phyloP scores from a whole-genome alignment of 768 basidiomycete genomes.

The Boletus subcaerulescens region DNA sequence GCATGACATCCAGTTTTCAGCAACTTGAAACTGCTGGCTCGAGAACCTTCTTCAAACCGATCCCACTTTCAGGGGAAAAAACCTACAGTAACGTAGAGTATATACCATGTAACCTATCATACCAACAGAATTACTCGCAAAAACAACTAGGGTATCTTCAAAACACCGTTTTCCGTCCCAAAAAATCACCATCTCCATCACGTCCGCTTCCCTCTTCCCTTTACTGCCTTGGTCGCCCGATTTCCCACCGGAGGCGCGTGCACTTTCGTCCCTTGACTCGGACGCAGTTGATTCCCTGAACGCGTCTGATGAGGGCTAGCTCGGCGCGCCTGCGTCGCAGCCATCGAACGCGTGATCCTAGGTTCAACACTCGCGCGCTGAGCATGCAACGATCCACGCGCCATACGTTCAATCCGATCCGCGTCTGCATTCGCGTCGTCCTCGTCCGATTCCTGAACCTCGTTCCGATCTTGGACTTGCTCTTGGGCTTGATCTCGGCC shows the following conservation, averaged over 20 bases:
- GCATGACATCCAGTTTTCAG: too few species aligned
- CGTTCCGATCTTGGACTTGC: neutral
- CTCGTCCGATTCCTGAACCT: neutral
- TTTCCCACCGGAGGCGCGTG: slow-evolving; percentile 15
- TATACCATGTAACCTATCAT: too few species aligned
- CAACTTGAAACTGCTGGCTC: too few species aligned
- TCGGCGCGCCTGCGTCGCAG: neutral
- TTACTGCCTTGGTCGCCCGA: slow-evolving; percentile 8
- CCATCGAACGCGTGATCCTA: slow-evolving; percentile 12
- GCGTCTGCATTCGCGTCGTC: neutral
- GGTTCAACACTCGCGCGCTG: neutral
- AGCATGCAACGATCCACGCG: neutral
- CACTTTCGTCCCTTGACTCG: slow-evolving; percentile 14
- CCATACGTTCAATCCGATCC: slow-evolving; percentile 19
- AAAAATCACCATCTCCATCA: neutral
- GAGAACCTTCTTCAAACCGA: too few species aligned
- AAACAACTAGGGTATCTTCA: too few species aligned
- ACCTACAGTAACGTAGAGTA: too few species aligned
- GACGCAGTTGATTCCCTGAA: neutral
- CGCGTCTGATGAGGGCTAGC: slow-evolving; percentile 8
- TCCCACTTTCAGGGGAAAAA: too few species aligned
- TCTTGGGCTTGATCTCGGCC: too few species aligned
- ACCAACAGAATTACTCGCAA: too few species aligned
- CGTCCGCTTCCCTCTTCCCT: neutral
- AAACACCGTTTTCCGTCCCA: too few species aligned